Conservation (phyloP, 2,329 filamentous ascomycete species). For the Herpotrichia juniperi region DNA sequence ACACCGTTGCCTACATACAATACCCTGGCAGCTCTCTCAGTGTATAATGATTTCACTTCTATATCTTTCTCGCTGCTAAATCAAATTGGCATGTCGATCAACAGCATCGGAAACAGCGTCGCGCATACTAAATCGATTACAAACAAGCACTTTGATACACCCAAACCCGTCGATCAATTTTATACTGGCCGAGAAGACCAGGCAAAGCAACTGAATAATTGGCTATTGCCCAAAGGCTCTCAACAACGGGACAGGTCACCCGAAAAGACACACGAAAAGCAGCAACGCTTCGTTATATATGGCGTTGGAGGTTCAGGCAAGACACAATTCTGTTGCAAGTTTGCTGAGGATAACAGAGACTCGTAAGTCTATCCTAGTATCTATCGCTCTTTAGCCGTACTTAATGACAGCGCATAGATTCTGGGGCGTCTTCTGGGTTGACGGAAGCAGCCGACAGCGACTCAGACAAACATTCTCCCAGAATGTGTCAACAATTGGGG, state of each 20-base stretch:
- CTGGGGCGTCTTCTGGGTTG: conserved; percentile 43
- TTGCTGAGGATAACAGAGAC: conserved; percentile 39
- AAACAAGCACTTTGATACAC: conserved; percentile 29
- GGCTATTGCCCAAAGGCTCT: neutral
- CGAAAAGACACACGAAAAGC: conserved; percentile 7
- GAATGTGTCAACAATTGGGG: conserved; percentile 33
- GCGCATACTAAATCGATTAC: too few relatives aligned
- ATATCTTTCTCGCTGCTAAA: too few relatives aligned
- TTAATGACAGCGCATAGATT: too few relatives aligned
- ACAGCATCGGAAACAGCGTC: neutral
- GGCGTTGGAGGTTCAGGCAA: conserved; percentile 47
- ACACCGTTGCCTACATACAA: too few relatives aligned
- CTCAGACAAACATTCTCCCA: conserved; percentile 26
- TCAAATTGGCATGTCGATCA: neutral
- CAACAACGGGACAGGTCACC: neutral
- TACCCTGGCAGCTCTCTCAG: too few relatives aligned
- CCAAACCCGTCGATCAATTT: conserved; percentile 18
- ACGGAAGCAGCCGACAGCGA: conserved; percentile 29
- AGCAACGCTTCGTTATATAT: conserved; percentile 42
- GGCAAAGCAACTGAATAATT: conserved; percentile 8
- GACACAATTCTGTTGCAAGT: conserved; percentile 44
- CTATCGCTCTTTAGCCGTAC: too few relatives aligned
- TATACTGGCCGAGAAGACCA: conserved; percentile 21
- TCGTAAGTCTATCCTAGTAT: too few relatives aligned
- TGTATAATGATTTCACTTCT: too few relatives aligned